Base-by-base conservation (phyloP, 768 basidiomycete genomes). In the Russula griseocarnosa region DNA sequence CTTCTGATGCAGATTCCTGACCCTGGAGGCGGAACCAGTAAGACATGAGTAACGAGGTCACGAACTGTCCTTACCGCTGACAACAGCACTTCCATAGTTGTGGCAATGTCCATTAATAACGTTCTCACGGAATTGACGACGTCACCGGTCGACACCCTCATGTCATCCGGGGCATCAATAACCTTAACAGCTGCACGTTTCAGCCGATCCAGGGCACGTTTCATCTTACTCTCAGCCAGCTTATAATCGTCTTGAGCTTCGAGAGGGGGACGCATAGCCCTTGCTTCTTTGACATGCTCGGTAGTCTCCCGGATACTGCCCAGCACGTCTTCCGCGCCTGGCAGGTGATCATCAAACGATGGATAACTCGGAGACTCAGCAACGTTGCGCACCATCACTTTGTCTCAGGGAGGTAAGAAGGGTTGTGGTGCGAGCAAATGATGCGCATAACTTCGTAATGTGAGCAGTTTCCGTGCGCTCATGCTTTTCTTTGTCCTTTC, bases 201-300 rank as follows among this genome's bases (percentile, higher is more conserved):
- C 16, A 86, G 68, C 56, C 83, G 76, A 70, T 88, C 88, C 13
- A 90, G 65, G 0, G 84, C 82, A 28, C 86, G 79, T 56, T 83
- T 81, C 16, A 86, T 73, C 71, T 88, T 90, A 24, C 76, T 78
- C 22, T 74, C 74, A 36, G 78, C 73, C 2, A 80, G 78, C 10
- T 57, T 58, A 22, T 76, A 47, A 24, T 81, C 78, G n/a, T 76
- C 75, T 49, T 76, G 73, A 26, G 46, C 64, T 58, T 30, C 69
- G 44, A 55, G 65, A 52, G 51, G 61, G 26, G 65, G 47, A 10
- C 32, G 49, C 6, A 47, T 10, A 13, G 36, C 34, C 3, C 44
- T 38, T 13, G 46, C 52, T 40, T 58, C 53, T 14, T 56, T 49
- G 22, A 70, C 57, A 30, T 61, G 53, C 4, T 42, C 51, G 20